Evolutionary conservation across 371 early-diverging fungal genomes (phyloP).

Genomic region (Mucor velutinosus): DNA sequence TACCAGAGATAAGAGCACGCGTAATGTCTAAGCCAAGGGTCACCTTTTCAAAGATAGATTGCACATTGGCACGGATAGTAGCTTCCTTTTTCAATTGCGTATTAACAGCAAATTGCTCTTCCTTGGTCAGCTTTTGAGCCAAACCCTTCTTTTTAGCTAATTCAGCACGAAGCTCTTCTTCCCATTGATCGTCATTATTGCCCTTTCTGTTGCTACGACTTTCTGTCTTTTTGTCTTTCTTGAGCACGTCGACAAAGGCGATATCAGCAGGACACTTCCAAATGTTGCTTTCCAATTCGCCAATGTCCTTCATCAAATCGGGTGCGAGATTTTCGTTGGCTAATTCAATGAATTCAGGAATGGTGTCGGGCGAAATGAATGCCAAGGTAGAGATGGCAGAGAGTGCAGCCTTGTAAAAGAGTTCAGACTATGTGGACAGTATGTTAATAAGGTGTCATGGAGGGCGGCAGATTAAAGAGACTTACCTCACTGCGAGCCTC

Average conservation of each 20-base stretch:
- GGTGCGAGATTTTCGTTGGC: conserved; percentile 50
- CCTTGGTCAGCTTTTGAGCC: conserved; percentile 70
- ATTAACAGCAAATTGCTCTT: conserved; percentile 80
- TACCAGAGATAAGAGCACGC: conserved; percentile 67
- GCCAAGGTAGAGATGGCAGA: conserved; percentile 58
- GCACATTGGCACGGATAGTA: conserved; percentile 70
- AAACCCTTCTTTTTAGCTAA: conserved; percentile 71
- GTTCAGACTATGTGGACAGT: conserved; percentile 27
- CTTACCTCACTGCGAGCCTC: conserved; percentile 21
- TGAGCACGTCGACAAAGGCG: conserved; percentile 64
- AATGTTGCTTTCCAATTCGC: conserved; percentile 57
- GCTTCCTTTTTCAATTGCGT: conserved; percentile 78
- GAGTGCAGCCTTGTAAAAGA: conserved; percentile 60
- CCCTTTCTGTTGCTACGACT: conserved; percentile 57
- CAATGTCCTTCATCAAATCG: conserved; percentile 49
- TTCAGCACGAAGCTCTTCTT: conserved; percentile 80
- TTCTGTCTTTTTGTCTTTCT: conserved; percentile 52
- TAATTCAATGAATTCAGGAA: conserved; percentile 50
- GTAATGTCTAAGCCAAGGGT: conserved; percentile 66
- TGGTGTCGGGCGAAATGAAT: conserved; percentile 57
- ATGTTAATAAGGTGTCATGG: neutral
- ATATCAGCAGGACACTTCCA: conserved; percentile 75
- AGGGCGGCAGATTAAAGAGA: too few species aligned
- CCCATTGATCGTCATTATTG: conserved; percentile 81
- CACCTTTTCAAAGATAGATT: conserved; percentile 51